phyloP scores from a whole-genome alignment of 495 filamentous ascomycete genomes.

The Neurospora pannonica region DNA sequence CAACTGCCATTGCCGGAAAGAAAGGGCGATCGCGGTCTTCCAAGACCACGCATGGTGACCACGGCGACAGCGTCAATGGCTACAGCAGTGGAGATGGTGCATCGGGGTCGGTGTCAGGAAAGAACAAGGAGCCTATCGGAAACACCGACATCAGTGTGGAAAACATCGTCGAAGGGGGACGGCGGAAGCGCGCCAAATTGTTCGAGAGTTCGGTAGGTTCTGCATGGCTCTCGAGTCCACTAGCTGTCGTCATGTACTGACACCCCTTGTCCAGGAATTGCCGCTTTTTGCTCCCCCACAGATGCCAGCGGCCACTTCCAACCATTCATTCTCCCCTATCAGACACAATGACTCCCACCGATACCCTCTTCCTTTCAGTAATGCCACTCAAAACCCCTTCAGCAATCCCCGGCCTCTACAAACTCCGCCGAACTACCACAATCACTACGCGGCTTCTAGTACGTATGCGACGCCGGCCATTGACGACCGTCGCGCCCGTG shows the following conservation, averaged over 20 bases:
- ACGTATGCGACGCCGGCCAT: constrained; percentile 48
- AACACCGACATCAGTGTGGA: constrained; percentile 95
- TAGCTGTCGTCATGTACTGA: constrained; percentile 1
- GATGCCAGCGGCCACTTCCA: constrained; percentile 78
- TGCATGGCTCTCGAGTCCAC: background rate
- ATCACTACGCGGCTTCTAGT: constrained; percentile 33
- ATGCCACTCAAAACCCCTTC: constrained; percentile 63
- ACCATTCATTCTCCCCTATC: constrained; percentile 86
- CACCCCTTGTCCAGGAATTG: constrained; percentile 57
- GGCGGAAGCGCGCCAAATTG: constrained; percentile 81
- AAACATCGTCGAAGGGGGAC: constrained; percentile 94
- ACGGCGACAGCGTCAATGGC: constrained; percentile 55
- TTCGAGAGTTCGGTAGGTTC: constrained; percentile 89
- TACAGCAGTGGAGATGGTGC: constrained; percentile 78
- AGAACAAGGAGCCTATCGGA: constrained; percentile 70
- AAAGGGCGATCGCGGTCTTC: constrained; percentile 57
- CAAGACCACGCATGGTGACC: constrained; percentile 64
- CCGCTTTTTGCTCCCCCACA: constrained; percentile 91
- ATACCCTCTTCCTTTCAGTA: constrained; percentile 57
- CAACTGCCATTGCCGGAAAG: constrained; percentile 45
- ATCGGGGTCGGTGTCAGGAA: constrained; percentile 62
- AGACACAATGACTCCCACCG: constrained; percentile 54
- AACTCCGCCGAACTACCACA: constrained; percentile 68
- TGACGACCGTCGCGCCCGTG: constrained; percentile 58
- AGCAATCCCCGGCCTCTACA: constrained; percentile 61